Evolutionary conservation across 495 filamentous ascomycete species (phyloP).

Genomic region (Neurospora cerealis): DNA sequence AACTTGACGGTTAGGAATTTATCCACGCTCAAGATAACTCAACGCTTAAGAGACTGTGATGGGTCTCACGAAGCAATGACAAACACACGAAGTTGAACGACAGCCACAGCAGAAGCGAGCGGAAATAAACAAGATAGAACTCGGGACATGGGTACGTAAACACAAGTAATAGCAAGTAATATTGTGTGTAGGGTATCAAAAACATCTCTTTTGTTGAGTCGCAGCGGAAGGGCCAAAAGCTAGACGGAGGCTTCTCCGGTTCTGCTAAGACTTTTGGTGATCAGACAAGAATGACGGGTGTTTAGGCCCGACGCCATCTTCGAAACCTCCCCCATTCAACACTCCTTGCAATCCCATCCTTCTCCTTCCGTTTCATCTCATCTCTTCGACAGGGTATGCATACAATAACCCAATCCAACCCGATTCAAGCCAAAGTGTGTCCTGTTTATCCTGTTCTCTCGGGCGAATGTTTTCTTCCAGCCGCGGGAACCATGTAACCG

Average conservation of each 20-base stretch:
- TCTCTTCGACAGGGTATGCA: background rate
- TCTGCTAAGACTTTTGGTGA: background rate
- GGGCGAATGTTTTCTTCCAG: background rate
- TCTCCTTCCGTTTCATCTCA: background rate
- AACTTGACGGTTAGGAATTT: no score
- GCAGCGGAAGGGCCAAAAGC: background rate
- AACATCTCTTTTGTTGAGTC: background rate
- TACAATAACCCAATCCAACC: background rate
- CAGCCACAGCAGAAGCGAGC: background rate
- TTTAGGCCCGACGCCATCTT: background rate
- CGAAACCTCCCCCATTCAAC: background rate
- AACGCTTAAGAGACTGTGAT: no score
- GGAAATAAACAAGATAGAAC: background rate
- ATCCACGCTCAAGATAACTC: no score
- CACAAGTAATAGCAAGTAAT: background rate
- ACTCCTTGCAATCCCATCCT: background rate
- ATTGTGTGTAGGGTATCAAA: background rate
- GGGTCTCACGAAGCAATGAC: background rate
- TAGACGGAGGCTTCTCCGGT: background rate
- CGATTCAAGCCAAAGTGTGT: background rate
- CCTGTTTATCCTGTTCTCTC: background rate
- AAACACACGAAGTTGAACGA: background rate
- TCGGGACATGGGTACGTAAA: background rate
- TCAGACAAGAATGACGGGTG: background rate
- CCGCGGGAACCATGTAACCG: background rate